Evolutionary conservation across 192 early-diverging fungal species (phyloP).

Genomic region (Backusella sp.): DNA sequence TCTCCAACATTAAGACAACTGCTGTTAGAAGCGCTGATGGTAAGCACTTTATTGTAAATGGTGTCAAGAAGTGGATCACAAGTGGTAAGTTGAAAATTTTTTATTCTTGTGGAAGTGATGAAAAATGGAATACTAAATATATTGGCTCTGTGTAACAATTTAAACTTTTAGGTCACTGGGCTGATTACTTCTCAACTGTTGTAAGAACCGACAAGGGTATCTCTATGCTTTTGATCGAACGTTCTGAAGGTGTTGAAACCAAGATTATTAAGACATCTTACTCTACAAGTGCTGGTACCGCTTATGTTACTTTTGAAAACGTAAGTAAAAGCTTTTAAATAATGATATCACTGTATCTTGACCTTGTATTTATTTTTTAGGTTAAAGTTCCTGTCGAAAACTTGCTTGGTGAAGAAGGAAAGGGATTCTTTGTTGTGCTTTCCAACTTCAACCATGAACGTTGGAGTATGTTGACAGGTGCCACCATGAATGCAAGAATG

Average conservation of each 20-base stretch:
- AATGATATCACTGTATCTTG: background rate
- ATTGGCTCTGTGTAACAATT: constrained; percentile 62
- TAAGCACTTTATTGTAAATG: constrained; percentile 77
- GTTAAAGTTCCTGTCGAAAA: constrained; percentile 75
- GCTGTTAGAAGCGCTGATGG: constrained; percentile 65
- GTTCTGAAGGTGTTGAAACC: constrained; percentile 57
- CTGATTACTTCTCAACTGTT: constrained; percentile 32
- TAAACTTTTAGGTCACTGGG: constrained; percentile 61
- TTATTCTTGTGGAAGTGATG: constrained; percentile 39
- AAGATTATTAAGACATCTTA: constrained; percentile 70
- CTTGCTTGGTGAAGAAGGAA: constrained; percentile 60
- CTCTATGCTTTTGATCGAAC: constrained; percentile 69
- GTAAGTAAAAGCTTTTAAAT: constrained; percentile 13
- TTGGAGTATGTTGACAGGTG: constrained; percentile 48
- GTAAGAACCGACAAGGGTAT: constrained; percentile 50
- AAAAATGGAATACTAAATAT: background rate
- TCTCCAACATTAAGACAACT: constrained; percentile 68
- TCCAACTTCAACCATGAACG: constrained; percentile 76
- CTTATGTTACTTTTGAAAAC: constrained; percentile 65
- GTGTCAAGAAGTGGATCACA: constrained; percentile 85
- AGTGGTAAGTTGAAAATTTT: constrained; percentile 55
- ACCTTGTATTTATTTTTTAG: background rate
- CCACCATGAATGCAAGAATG: constrained; percentile 35
- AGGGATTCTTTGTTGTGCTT: constrained; percentile 67
- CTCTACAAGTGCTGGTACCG: constrained; percentile 61